These are phyloP conservation scores for Ophiocordyceps polyrhachis-furcata DNA, from an alignment of 2,329 filamentous ascomycete genomes.

Conservation along the genomic window DNA sequence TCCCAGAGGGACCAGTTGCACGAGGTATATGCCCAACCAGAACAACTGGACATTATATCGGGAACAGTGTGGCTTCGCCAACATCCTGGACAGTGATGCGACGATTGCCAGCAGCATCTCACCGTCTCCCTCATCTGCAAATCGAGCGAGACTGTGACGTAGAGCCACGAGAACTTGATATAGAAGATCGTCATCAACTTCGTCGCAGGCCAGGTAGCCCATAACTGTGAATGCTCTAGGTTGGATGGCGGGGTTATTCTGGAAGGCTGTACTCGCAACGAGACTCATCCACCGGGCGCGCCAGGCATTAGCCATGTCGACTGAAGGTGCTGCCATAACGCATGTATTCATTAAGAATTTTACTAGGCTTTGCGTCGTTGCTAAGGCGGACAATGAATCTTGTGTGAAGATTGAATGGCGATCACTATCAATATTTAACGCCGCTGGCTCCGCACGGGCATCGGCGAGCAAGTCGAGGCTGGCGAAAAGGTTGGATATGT, in stretches of 20 bases:
- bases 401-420: constrained; percentile 34
- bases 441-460: constrained; percentile 35
- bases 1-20: constrained; percentile 41
- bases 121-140: constrained; percentile 42
- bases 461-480: constrained; percentile 42
- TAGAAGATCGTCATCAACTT: constrained; percentile 52
- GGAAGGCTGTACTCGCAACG: constrained; percentile 53
- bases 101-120: constrained; percentile 54
- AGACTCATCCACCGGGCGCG: constrained; percentile 56
- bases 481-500: constrained; percentile 33
- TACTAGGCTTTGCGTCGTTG: constrained; percentile 42
- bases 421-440: constrained; percentile 24
- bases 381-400: constrained; percentile 30
- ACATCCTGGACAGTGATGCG: constrained; percentile 51
- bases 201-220: constrained; percentile 51
- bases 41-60: constrained; percentile 52
- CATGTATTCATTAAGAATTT: constrained; percentile 45
- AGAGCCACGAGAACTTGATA: constrained; percentile 54
- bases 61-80: constrained; percentile 47
- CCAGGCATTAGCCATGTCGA: constrained; percentile 50
- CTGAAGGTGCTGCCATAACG: constrained; percentile 40
- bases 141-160: constrained; percentile 44
- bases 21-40: constrained; percentile 48
- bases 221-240: constrained; percentile 52
- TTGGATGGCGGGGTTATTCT: constrained; percentile 54